Base-by-base conservation (phyloP, 371 early-diverging fungal species). In the Rhizoclosmatium hyalinum region DNA sequence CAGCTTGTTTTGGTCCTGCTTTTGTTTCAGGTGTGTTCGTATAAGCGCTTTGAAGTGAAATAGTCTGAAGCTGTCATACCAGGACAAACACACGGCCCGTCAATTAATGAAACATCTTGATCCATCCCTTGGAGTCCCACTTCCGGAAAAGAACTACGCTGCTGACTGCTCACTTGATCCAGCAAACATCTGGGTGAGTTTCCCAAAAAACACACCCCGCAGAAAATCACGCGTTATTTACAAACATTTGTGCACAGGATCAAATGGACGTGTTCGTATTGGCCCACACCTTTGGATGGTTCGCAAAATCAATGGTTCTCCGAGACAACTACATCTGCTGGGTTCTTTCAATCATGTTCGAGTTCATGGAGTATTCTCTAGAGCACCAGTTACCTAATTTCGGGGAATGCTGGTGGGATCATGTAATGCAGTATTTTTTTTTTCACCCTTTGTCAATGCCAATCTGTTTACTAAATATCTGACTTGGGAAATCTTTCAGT, bases 391-490 rank as follows among this genome's bases (percentile, higher is more conserved):
- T 98, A 79, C 93, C 95, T 70, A 98, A 98, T 83, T 98, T 98
- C 87, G 94, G 94, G 47, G 98, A 98, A 86, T 98, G 98, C 83
- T 98, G 98, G 98, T 98, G 98, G 98, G 97, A 98, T 87, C 98
- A 98, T 82, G 94, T 93, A 90, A 77, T 92, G 68, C n/a, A 55
- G 14, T 39, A 44, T 12, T 61, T 61, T n/a, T 32, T 32, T 32
- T 61, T 54, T 68, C 58, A 46, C 32, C 4, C 1, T n/a, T n/a
- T n/a, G n/a, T n/a, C n/a, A n/a, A n/a, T n/a, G n/a, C n/a, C n/a
- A n/a, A 24, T 46, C 42, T 64, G 17, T 72, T 14, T 24, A 44
- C 3, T 41, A 17, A 2, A n/a, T 41, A 19, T 39, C 68, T 57
- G 68, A 71, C 17, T 50, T 50, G 17, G 50, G 6, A 12, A 12